Evolutionary conservation across 208 protist genomes (phyloP), one percentile per base, ranked within the genome.

Genomic region (Leishmania gerbilli): DNA sequence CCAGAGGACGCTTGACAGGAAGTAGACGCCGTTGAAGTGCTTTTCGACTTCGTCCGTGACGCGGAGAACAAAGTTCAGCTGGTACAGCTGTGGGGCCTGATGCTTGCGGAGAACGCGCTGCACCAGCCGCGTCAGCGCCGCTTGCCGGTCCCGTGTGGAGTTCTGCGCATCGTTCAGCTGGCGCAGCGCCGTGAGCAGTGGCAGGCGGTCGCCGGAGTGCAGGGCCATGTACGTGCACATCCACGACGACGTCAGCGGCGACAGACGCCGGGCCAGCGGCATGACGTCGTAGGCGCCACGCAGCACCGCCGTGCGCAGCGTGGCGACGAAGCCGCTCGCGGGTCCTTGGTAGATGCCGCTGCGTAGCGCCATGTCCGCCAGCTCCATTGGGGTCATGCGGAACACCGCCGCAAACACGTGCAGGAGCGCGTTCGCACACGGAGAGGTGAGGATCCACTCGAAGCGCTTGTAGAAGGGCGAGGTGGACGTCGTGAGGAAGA

Each of bases 11-110:
- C 64, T 86, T 27, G 84, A 89, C 24, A 95, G 77, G 76, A 92
- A 93, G 76, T 95, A 95, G 40, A 93, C 60, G 8, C 93, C 93
- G 34, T 95, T 90, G 67, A 93, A 90, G 81, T 91, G 87, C 76
- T 85, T 85, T 65, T 95, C 87, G 15, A 76, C 82, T 3, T 89
- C 88, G 75, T 92, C 91, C 6, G 74, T 81, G 37, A 95, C 90
- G 47, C 84, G 89, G 31, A 96, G 85, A n/a, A 88, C 84, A 76
- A 90, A 96, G 87, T 95, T 96, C 45, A 96, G 86, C 79, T 95
- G 93, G 77, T 90, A 90, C 11, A 81, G 64, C 37, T 84, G 78
- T 45, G 82, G 31, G 13, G 87, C 76, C 8, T 89, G 84, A 74
- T 96, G 89, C 76, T 92, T 91, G 53, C 85, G 88, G 64, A 95